A percentile compares a stretch with the other conserved stretches of the same genome.
phyloP scores from a whole-genome alignment of 306 rosid species.

The Alnus rubra region DNA sequence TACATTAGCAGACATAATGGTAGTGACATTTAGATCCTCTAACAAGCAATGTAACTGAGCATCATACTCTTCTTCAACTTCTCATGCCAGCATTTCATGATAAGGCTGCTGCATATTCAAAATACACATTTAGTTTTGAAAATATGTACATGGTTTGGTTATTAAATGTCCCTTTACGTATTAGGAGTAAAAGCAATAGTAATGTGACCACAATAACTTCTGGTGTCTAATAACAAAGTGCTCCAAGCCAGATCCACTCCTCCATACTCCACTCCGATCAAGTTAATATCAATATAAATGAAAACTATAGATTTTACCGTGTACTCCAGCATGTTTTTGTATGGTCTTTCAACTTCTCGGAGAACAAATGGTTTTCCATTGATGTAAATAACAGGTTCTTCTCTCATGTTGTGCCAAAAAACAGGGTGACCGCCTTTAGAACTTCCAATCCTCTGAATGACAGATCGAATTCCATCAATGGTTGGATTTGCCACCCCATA shows the following conservation, averaged over 20 bases:
- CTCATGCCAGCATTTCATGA: constrained; percentile 1
- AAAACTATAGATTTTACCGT: constrained; percentile 49
- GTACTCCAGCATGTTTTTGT: constrained; percentile 87
- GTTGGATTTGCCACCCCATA: constrained; percentile 98
- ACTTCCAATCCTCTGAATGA: constrained; percentile 67
- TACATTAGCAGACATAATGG: not conserved
- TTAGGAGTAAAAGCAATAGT: not conserved
- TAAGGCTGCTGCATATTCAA: constrained; percentile 5
- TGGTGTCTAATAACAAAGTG: constrained; percentile 15
- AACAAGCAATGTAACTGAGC: not conserved
- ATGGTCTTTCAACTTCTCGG: constrained; percentile 93
- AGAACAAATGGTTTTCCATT: constrained; percentile 95
- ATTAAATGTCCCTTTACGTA: constrained; percentile 3
- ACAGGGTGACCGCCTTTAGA: constrained; percentile 62
- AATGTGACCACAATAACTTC: not conserved
- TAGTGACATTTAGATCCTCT: not conserved
- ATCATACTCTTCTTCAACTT: not conserved
- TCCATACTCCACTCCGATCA: constrained; percentile 10
- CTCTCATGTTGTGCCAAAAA: constrained; percentile 97
- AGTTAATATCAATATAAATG: constrained; percentile 16
- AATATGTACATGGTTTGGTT: not conserved
- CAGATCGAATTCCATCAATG: constrained; percentile 81
- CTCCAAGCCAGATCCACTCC: not conserved
- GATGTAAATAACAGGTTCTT: constrained; percentile 92
- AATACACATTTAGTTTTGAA: not conserved